Evolutionary conservation across 208 protist genomes (phyloP), one percentile per base, ranked within the genome.

Genomic region (Porcisia deanei): DNA sequence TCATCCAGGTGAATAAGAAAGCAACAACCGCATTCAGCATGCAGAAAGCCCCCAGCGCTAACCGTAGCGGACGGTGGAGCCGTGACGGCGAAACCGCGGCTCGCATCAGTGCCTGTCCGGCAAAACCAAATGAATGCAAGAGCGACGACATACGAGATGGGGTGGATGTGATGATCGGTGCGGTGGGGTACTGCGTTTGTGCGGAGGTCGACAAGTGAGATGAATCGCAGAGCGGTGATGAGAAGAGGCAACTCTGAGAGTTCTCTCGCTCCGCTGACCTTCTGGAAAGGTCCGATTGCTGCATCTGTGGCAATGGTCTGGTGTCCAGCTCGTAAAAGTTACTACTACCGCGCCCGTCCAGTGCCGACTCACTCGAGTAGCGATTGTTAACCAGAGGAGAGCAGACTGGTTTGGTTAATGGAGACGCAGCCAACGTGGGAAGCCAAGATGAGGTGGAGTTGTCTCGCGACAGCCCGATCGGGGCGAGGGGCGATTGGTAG

Each of bases 1-100:
- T 77, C 83, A 90, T 87, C 83, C 80, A 87, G 34, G 83, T 71
- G 68, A 90, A 90, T 22, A 87, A 71, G 25, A 90, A 82, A 9
- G 70, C 71, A 25, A 85, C 71, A 25, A 25, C 16, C 20, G 70
- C 77, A 49, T 84, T 87, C 7, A 87, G 52, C 1, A 85, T 18
- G 53, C 84, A 85, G 45, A 87, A 79, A 25, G 52, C 57, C 10
- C 54, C 73, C 1, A 82, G 52, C 0, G 47, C 53, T 10, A 76
- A 16, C 22, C 71, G 72, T 30, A 53, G 45, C 12, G 65, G 18
- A 0, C 63, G 57, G 57, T 57, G 64, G 16, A 55, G 59, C 20
- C 55, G 55, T 14, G 66, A 43, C 45, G 59, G 39, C 30, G 41
- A 41, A 64, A 20, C 25, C 34, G 5, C 34, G 34, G 59, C 25